Evolutionary conservation across 768 basidiomycete genomes (phyloP).

Genomic region (Calocera viscosa): DNA sequence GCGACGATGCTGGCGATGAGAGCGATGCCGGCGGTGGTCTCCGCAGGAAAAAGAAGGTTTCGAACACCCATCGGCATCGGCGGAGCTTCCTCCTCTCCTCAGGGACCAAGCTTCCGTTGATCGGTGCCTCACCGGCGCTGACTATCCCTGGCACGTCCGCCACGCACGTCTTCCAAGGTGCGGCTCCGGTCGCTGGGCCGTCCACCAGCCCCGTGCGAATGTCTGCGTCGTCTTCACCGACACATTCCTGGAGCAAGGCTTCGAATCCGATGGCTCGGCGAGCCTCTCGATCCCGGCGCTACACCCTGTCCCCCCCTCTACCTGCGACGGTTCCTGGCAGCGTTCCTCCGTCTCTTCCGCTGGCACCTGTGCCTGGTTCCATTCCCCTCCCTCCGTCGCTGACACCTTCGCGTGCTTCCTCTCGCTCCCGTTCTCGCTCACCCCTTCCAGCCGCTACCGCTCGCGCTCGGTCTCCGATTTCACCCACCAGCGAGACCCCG

Average conservation of each 20-base stretch:
- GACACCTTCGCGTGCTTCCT: constrained; percentile 64
- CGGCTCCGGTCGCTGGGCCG: not conserved
- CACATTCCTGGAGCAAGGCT: not conserved
- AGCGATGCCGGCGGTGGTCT: constrained; percentile 36
- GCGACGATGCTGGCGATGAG: constrained; percentile 67
- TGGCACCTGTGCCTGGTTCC: not conserved
- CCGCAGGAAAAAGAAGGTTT: constrained; percentile 6
- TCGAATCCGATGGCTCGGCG: not conserved
- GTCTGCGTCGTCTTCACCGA: constrained; percentile 6
- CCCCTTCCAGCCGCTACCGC: constrained; percentile 54
- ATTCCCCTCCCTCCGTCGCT: constrained; percentile 23
- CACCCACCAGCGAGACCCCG: constrained; percentile 14
- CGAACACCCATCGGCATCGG: constrained; percentile 7
- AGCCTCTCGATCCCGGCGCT: constrained; percentile 1
- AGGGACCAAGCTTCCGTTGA: constrained; percentile 3
- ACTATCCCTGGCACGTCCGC: not conserved
- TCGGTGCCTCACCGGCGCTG: not conserved
- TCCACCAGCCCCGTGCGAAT: not conserved
- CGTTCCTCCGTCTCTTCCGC: not conserved
- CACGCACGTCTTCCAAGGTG: not conserved
- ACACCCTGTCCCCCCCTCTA: not conserved
- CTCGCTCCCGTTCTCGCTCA: constrained; percentile 88
- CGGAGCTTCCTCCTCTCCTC: constrained; percentile 4
- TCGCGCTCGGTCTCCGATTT: constrained; percentile 2
- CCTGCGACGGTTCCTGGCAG: not conserved